Evolutionary conservation across 768 basidiomycete species (phyloP).

Genomic region (Leccinum uliginosum): DNA sequence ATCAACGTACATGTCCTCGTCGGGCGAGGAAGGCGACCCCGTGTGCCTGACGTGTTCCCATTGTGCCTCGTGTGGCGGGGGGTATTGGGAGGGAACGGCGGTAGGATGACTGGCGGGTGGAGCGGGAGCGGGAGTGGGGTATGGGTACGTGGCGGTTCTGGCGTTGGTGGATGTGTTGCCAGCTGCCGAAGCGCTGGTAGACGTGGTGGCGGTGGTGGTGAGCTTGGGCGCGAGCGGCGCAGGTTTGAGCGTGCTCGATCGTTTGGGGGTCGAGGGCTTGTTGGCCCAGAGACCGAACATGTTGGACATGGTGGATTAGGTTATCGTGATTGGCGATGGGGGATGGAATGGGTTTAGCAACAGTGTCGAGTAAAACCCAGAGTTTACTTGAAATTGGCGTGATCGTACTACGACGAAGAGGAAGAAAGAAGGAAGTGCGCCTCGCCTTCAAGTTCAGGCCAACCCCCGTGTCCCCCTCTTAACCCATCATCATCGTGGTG

Average conservation of each 20-base stretch:
- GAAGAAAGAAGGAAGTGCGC: not conserved
- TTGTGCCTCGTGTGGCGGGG: constrained; percentile 11
- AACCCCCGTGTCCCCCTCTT: no score
- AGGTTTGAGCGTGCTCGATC: constrained; percentile 13
- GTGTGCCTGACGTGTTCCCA: constrained; percentile 22
- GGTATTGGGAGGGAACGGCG: constrained; percentile 6
- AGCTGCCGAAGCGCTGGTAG: not conserved
- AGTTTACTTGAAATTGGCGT: no score
- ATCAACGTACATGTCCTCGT: constrained; percentile 10
- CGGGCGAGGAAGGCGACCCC: constrained; percentile 11
- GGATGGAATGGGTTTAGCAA: not conserved
- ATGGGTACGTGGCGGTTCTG: not conserved
- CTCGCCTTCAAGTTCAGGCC: not conserved
- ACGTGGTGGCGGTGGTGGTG: constrained; percentile 5
- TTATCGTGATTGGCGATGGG: not conserved
- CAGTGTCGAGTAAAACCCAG: no score
- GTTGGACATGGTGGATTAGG: not conserved
- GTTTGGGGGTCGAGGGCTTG: constrained; percentile 17
- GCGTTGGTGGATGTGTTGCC: not conserved
- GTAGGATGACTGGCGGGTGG: not conserved
- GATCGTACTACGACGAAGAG: not conserved
- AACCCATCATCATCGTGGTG: not conserved
- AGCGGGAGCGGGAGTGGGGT: not conserved
- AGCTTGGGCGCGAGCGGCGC: constrained; percentile 22
- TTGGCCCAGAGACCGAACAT: constrained; percentile 10